phyloP scores from a whole-genome alignment of 73 alveolate species.

The Loxodes magnus region DNA sequence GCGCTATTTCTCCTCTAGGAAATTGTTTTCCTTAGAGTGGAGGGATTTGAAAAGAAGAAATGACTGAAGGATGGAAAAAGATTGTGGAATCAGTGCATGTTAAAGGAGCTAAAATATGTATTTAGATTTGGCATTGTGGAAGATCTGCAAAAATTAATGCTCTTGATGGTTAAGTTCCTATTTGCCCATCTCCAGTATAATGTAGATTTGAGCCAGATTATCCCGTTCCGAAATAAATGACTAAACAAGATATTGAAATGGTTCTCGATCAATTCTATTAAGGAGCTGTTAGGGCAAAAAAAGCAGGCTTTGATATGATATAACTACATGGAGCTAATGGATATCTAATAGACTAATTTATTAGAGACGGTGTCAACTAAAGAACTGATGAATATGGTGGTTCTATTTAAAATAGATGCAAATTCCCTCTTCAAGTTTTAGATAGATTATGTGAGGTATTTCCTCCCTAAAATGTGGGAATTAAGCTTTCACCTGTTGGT shows the following conservation, averaged over 20 bases:
- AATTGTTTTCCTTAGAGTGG: slow-evolving; percentile 22
- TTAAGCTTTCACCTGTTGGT: not conserved
- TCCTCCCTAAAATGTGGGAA: too few relatives aligned
- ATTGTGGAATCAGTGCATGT: slow-evolving; percentile 17
- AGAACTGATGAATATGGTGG: slow-evolving; percentile 75
- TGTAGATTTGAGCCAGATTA: slow-evolving; percentile 4
- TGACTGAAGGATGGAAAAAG: slow-evolving; percentile 24
- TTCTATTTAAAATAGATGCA: too few relatives aligned
- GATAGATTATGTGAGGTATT: slow-evolving; percentile 42
- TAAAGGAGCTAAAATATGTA: slow-evolving; percentile 20
- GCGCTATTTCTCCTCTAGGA: slow-evolving; percentile 5
- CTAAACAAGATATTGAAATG: slow-evolving; percentile 25
- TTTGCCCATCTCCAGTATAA: slow-evolving; percentile 8
- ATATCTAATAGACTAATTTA: slow-evolving; percentile 34
- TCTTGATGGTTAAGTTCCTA: not conserved
- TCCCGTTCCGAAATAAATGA: slow-evolving; percentile 15
- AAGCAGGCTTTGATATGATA: slow-evolving; percentile 74
- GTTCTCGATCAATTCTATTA: slow-evolving; percentile 34
- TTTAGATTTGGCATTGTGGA: slow-evolving; percentile 28
- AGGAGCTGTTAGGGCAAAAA: slow-evolving; percentile 55
- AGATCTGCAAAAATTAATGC: slow-evolving; percentile 9
- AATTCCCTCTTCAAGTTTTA: slow-evolving; percentile 33
- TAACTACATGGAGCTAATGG: too few relatives aligned
- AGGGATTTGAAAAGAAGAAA: slow-evolving; percentile 22
- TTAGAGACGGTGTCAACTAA: slow-evolving; percentile 28